Percentiles rank a stretch among this genome's conserved stretches.
These are phyloP conservation scores for Lactuca sativa DNA, from an alignment of 129 eudicot genomes.

Conservation along the genomic window DNA sequence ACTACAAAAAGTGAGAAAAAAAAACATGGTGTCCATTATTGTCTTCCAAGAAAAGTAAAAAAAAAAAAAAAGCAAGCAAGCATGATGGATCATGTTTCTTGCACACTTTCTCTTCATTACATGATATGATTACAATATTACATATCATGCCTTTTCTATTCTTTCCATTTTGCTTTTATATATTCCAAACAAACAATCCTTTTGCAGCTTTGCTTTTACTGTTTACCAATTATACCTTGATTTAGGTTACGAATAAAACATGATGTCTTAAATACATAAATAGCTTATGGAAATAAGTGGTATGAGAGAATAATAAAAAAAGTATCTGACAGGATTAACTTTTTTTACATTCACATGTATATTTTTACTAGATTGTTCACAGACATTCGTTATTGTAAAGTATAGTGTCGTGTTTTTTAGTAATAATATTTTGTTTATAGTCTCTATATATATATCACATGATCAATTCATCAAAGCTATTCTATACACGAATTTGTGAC, in stretches of 20 bases:
- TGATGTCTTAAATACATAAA: neutral
- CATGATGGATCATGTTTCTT: slow-evolving; percentile 32
- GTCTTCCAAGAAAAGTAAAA: slow-evolving; percentile 35
- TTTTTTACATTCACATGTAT: neutral
- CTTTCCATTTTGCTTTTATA: slow-evolving; percentile 14
- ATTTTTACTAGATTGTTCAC: neutral
- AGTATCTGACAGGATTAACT: neutral
- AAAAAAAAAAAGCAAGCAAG: slow-evolving; percentile 1
- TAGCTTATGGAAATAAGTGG: neutral
- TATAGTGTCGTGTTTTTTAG: neutral
- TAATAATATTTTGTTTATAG: too few species aligned
- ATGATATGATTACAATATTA: slow-evolving; percentile 4
- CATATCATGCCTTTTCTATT: slow-evolving; percentile 17
- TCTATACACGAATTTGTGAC: too few species aligned
- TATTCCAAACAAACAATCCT: slow-evolving; percentile 23
- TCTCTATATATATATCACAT: too few species aligned
- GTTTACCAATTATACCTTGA: neutral
- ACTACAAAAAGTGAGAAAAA: slow-evolving; percentile 25
- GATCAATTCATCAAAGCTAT: too few species aligned
- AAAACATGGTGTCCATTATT: slow-evolving; percentile 34
- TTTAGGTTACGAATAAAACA: slow-evolving; percentile 2
- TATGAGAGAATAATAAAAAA: neutral
- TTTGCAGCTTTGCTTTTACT: slow-evolving; percentile 23
- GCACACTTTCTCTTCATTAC: slow-evolving; percentile 45
- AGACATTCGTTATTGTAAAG: neutral